A percentile compares a stretch with the other conserved stretches of the same genome.
Conservation (phyloP, 2,329 filamentous ascomycete genomes). For the Rutstroemia sp. region DNA sequence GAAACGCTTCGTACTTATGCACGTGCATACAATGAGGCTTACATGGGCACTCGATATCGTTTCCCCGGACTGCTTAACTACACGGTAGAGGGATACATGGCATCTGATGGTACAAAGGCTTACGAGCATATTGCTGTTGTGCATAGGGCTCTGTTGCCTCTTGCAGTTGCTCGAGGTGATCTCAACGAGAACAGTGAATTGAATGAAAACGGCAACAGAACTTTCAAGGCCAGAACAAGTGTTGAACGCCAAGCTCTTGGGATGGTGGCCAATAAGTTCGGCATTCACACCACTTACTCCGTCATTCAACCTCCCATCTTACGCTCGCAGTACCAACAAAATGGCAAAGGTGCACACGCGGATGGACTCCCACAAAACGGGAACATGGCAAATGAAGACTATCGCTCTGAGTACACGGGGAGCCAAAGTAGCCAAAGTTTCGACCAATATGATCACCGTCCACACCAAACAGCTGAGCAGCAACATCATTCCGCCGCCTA, state of each 20-base stretch:
- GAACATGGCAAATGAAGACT: no score
- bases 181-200: not conserved
- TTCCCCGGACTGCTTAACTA: not conserved
- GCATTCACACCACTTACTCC: no score
- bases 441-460: no score
- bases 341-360: no score
- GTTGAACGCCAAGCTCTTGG: not conserved
- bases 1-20: conserved; percentile 15
- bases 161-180: conserved; percentile 12
- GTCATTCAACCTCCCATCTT: no score
- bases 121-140: conserved; percentile 3
- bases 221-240: not conserved
- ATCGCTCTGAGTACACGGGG: no score
- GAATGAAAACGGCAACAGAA: not conserved
- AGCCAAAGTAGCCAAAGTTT: no score
- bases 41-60: not conserved
- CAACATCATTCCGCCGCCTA: no score
- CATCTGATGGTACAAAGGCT: not conserved
- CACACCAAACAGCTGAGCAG: no score
- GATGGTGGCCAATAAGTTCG: no score
- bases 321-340: no score
- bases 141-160: not conserved
- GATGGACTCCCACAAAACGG: no score
- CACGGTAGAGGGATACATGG: not conserved
- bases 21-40: conserved; percentile 12